Percentiles rank a stretch among this genome's conserved stretches.
phyloP scores from a whole-genome alignment of 768 basidiomycete species.

The Lanmaoa rubissima region DNA sequence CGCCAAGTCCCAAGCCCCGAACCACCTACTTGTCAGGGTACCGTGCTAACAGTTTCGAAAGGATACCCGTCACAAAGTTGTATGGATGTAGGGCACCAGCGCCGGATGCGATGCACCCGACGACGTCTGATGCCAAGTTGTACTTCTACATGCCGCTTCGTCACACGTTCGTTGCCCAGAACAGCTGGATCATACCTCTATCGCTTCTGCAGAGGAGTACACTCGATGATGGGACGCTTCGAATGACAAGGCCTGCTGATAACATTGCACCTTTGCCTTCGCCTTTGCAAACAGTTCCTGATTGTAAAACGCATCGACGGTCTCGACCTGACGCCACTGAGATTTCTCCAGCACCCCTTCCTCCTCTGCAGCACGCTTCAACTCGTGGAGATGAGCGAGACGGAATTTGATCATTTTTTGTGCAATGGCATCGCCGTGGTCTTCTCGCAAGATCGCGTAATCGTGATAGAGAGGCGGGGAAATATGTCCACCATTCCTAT shows the following conservation, averaged over 20 bases:
- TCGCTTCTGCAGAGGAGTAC: constrained; percentile 35
- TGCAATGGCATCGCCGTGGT: constrained; percentile 46
- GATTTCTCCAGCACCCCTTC: constrained; percentile 51
- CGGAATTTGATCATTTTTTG: constrained; percentile 59
- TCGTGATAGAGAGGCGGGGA: constrained; percentile 60
- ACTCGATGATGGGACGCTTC: constrained; percentile 39
- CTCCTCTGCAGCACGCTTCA: constrained; percentile 50
- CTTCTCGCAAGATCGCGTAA: constrained; percentile 45
- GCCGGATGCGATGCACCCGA: constrained; percentile 50
- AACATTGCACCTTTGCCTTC: constrained; percentile 42
- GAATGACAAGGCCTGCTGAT: constrained; percentile 48
- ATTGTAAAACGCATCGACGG: constrained; percentile 55
- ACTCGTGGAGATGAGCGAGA: constrained; percentile 50
- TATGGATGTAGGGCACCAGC: constrained; percentile 72
- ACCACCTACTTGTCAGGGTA: constrained; percentile 45
- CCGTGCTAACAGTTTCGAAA: constrained; percentile 48
- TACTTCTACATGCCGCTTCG: constrained; percentile 38
- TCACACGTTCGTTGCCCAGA: not conserved
- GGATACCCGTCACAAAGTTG: constrained; percentile 61
- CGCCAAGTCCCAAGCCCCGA: not conserved
- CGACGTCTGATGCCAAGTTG: constrained; percentile 41
- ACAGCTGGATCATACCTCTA: constrained; percentile 19
- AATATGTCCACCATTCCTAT: constrained; percentile 71
- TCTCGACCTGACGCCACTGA: constrained; percentile 57
- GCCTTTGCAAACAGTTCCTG: constrained; percentile 40